Evolutionary conservation across 169 alveolate species (phyloP), one percentile per base, ranked within the genome.

Genomic region (Babesia bovis): DNA sequence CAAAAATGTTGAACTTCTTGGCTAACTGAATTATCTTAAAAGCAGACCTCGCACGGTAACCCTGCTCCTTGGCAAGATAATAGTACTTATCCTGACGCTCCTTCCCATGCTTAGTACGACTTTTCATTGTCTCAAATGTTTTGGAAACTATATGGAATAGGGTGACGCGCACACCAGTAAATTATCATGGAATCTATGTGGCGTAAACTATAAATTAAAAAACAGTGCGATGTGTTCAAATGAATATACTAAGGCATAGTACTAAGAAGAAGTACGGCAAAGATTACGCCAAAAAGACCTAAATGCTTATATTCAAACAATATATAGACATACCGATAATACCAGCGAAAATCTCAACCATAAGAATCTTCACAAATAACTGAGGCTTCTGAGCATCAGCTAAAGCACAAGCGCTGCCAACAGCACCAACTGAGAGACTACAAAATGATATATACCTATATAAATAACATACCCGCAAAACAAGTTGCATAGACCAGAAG

Each of bases 361-460:
- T 95, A 50, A 98, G 92, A 91, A 98, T 96, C 89, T 97, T 95
- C 45, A 96, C 99, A 89, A 97, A 98, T n/a, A 98, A 94, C 76
- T 97, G 99, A 10, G 99, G 98, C 51, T 94, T 91, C 92, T 97
- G 99, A 13, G 99, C 99, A 89, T 98, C 99, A 51, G 99, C 98
- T 50, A 98, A 84, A 12, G 99, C 99, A 49, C 99, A 95, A 55
- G 99, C 97, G 63, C 99, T 96, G 4, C 99, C 99, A 36, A 99
- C 95, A 57, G 97, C 97, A 15, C 99, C 99, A 55, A 98, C 99
- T 63, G 98, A 92, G 67, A 97, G 87, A 13, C 96, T 90, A 71
- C 19, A 56, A 26, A 26, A 17, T 28, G 36, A 9, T n/a, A 3
- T n/a, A 33, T 5, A 44, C 44, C 53, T 28, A 1, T 6, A 15